These are phyloP conservation scores for Telopea speciosissima DNA, from an alignment of 177 flowering plant species.

Conservation along the genomic window DNA sequence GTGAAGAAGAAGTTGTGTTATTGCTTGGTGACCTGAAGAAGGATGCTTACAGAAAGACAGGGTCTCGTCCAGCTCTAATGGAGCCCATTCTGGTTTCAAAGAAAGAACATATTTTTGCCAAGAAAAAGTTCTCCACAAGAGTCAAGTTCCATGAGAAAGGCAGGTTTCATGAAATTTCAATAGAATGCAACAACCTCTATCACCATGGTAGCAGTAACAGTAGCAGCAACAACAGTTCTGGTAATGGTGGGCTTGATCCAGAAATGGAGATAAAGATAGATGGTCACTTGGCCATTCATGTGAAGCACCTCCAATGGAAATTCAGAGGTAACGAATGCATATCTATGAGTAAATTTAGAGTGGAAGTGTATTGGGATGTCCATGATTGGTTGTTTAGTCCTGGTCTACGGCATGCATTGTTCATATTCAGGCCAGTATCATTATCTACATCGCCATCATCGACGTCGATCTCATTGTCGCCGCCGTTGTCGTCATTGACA, in stretches of 20 bases:
- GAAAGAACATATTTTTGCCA: conserved; percentile 74
- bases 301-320: conserved; percentile 84
- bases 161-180: conserved; percentile 57
- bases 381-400: conserved; percentile 92
- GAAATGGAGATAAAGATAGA: conserved; percentile 82
- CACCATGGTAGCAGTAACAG: conserved; percentile 7
- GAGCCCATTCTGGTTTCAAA: conserved; percentile 67
- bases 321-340: conserved; percentile 79
- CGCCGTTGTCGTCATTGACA: conserved; percentile 20
- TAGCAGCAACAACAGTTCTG: conserved; percentile 12
- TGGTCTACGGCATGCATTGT: conserved; percentile 70
- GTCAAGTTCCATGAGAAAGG: conserved; percentile 66
- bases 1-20: conserved; percentile 60
- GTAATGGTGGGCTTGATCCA: conserved; percentile 38
- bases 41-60: conserved; percentile 75
- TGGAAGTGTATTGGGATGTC: conserved; percentile 90
- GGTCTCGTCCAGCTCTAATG: conserved; percentile 59
- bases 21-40: conserved; percentile 76
- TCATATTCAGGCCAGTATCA: conserved; percentile 62
- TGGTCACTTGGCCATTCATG: conserved; percentile 58
- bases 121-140: conserved; percentile 55
- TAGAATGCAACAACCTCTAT: conserved; percentile 48
- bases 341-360: conserved; percentile 40
- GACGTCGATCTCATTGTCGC: conserved; percentile 17
- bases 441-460: conserved; percentile 24